A percentile compares a stretch with the other conserved stretches of the same genome.
These are phyloP conservation scores for Elongisporangium undulatum DNA, from an alignment of 352 stramenopile genomes.

Conservation along the genomic window DNA sequence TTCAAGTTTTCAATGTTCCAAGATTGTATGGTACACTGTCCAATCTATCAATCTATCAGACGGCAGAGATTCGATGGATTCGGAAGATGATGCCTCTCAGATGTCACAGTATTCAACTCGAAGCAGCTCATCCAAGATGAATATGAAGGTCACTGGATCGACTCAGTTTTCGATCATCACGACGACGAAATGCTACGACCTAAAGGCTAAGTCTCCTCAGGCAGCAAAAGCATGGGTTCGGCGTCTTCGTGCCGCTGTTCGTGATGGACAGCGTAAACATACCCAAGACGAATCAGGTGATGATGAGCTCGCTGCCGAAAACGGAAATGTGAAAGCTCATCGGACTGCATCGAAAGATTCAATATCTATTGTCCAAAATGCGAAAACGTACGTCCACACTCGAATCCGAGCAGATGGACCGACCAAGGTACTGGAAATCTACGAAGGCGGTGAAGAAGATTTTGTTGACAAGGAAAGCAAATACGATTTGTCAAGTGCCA, in stretches of 20 bases:
- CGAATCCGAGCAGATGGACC: constrained; percentile 83
- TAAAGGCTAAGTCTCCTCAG: constrained; percentile 75
- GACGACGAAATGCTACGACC: constrained; percentile 79
- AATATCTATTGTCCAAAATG: constrained; percentile 44
- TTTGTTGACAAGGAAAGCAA: constrained; percentile 81
- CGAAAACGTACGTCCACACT: constrained; percentile 85
- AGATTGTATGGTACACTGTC: constrained; percentile 75
- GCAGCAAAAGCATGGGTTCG: constrained; percentile 69
- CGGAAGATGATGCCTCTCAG: constrained; percentile 40
- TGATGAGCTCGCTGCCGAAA: background rate
- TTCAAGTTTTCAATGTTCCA: constrained; percentile 70
- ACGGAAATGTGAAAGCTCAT: background rate
- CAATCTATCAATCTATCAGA: constrained; percentile 71
- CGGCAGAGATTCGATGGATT: constrained; percentile 70
- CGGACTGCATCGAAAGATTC: background rate
- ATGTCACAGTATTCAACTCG: constrained; percentile 8
- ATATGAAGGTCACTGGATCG: constrained; percentile 34
- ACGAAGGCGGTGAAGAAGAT: constrained; percentile 85
- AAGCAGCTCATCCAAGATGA: constrained; percentile 4
- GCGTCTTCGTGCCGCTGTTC: constrained; percentile 59
- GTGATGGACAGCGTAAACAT: constrained; percentile 13
- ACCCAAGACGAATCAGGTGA: constrained; percentile 8
- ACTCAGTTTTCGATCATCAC: constrained; percentile 88
- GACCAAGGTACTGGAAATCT: constrained; percentile 90
- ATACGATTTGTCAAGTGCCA: constrained; percentile 62